Evolutionary conservation across 23 red algal species (phyloP).

Genomic region (Gracilaria gracilis): DNA sequence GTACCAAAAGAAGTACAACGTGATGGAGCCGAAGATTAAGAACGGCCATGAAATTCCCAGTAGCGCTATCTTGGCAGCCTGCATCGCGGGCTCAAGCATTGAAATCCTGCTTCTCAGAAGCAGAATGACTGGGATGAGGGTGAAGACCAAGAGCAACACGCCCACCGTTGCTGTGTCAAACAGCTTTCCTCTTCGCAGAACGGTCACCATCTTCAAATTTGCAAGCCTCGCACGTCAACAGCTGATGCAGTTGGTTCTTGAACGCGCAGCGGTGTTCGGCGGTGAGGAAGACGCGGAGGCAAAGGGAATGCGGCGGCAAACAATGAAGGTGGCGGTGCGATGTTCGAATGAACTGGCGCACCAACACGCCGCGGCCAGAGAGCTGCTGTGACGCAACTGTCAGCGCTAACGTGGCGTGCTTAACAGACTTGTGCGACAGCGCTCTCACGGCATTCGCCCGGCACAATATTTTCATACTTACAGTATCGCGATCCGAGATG

Average conservation of each 20-base stretch:
- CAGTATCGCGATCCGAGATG: background rate
- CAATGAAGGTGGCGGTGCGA: background rate
- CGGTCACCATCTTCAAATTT: constrained; percentile 16
- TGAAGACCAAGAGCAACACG: constrained; percentile 10
- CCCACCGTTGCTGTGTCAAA: constrained; percentile 7
- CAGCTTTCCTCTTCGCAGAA: constrained; percentile 36
- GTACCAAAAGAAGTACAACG: constrained; percentile 13
- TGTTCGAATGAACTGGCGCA: background rate
- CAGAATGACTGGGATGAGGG: constrained; percentile 22
- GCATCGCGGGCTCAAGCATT: background rate
- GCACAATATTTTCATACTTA: background rate
- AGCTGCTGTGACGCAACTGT: background rate
- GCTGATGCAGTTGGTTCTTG: background rate
- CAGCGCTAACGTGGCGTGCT: background rate
- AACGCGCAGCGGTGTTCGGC: background rate
- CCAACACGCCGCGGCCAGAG: background rate
- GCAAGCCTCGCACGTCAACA: background rate
- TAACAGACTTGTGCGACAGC: background rate
- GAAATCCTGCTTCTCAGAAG: background rate
- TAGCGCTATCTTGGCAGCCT: background rate
- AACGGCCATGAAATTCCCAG: constrained; percentile 26
- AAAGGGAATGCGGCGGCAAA: background rate
- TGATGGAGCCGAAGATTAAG: constrained; percentile 5
- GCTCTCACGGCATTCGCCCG: background rate
- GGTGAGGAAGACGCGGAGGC: background rate